Base-by-base conservation (phyloP, 75 land plant genomes). In the Sequoia sempervirens region DNA sequence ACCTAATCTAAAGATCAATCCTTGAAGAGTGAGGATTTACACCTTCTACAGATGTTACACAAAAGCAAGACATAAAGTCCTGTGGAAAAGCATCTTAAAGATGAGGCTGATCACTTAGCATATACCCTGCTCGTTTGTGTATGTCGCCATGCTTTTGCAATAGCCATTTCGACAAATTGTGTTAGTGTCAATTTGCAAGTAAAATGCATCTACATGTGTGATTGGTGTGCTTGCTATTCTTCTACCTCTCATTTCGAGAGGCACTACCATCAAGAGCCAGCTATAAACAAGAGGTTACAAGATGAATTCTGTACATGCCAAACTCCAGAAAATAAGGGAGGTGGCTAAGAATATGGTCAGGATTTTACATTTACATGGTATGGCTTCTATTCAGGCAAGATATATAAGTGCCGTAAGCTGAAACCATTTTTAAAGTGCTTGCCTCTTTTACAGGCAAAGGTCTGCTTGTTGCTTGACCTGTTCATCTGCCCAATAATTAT, bases 401-500 rank as follows among this genome's bases (percentile, higher is more conserved):
- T 43, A 70, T 32, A 7, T 12, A 32, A 20, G 46, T 43, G 80
- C 40, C 47, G 45, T 78, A 40, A 45, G 47, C 50, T 78, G 80
- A 78, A 41, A 78, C 50, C 80, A 26, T 78, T 78, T 78, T 38
- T 26, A 78, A 78, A 78, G 80, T 78, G 80, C 80, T 78, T 78
- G 80, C 46, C n/a, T 78, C 23, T 43, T 76, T 78, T 78, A 78
- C 80, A 78, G 80, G 50, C 80, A 78, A n/a, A 78, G 47, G 50
- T 78, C 80, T 43, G 80, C 80, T 78, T 91, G 93, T 50, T 88
- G 92, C 87, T 92, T 90, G 13, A 90, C 86, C 79, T 86, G 92
- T 26, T 90, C 87, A 66, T 90, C 89, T 32, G 87, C 87, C 93
- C 93, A 92, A 81, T 89, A 89, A 52, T 85, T 83, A 80, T 92